phyloP scores from a whole-genome alignment of 331 rosid species.

The Acacia concinna region DNA sequence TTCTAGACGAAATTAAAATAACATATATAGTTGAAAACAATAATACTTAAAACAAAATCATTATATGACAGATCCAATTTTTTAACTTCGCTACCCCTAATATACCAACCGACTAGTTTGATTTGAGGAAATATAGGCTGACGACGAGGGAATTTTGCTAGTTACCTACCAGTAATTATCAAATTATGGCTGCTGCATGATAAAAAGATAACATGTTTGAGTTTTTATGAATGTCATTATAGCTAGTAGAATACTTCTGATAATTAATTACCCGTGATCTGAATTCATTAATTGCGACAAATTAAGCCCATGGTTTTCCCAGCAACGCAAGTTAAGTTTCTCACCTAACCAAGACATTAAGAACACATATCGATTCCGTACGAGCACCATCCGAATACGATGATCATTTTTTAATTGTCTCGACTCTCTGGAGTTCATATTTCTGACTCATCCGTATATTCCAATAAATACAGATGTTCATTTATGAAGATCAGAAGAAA shows the following conservation, averaged over 20 bases:
- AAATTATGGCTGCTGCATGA: too few species aligned
- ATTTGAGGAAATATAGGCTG: too few species aligned
- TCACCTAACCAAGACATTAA: constrained; percentile 39
- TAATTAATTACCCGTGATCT: not conserved
- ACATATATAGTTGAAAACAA: not conserved
- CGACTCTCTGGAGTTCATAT: not conserved
- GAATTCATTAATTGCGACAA: not conserved
- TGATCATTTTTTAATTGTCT: not conserved
- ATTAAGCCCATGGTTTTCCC: not conserved
- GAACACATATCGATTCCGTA: not conserved
- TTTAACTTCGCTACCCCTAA: too few species aligned
- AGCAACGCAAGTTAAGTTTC: not conserved
- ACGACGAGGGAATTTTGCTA: too few species aligned
- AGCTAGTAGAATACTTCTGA: not conserved
- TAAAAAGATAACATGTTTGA: not conserved
- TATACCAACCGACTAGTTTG: too few species aligned
- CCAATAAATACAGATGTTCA: not conserved
- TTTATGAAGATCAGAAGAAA: not conserved
- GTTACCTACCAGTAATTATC: too few species aligned
- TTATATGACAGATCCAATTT: not conserved
- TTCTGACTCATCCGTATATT: not conserved
- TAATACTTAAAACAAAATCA: not conserved
- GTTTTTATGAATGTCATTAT: not conserved
- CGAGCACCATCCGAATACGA: too few species aligned
- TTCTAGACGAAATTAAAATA: not conserved